These are phyloP conservation scores for Xylaria sp. DNA, from an alignment of 495 filamentous ascomycete species.

Conservation along the genomic window DNA sequence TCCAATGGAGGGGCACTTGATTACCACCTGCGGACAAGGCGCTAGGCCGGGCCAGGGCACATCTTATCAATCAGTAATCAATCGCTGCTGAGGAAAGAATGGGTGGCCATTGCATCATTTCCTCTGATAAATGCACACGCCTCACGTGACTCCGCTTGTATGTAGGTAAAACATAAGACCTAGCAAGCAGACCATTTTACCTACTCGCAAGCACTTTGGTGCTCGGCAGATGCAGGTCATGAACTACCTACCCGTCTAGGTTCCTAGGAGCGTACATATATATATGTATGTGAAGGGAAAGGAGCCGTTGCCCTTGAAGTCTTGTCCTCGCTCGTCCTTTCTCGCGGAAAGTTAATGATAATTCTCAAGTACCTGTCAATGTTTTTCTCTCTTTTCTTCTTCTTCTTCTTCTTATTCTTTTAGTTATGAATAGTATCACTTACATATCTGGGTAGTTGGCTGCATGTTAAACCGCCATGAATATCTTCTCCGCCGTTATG, in stretches of 20 bases:
- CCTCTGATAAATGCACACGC: not conserved
- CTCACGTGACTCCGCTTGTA: slow-evolving; percentile 11
- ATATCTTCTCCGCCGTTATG: not conserved
- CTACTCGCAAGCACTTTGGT: not conserved
- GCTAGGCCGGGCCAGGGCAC: not conserved
- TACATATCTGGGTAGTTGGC: too few species aligned
- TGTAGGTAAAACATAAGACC: not conserved
- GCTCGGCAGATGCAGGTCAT: not conserved
- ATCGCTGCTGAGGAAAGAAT: slow-evolving; percentile 17
- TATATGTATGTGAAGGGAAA: too few species aligned
- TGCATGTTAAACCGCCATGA: not conserved
- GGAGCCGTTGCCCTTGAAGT: not conserved
- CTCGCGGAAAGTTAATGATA: not conserved
- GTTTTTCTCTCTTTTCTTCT: too few species aligned
- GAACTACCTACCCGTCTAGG: not conserved
- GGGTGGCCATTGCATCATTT: slow-evolving; percentile 25
- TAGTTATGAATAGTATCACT: not conserved
- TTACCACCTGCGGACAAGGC: slow-evolving; percentile 29
- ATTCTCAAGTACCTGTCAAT: not conserved
- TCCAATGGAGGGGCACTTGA: slow-evolving; percentile 45
- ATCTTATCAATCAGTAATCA: slow-evolving; percentile 16
- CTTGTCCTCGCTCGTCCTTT: not conserved
- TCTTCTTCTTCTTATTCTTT: not conserved
- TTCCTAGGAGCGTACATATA: too few species aligned
- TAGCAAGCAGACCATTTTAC: not conserved